These are phyloP conservation scores for Ogataea haglerorum DNA, from an alignment of 805 yeast species.

Conservation along the genomic window DNA sequence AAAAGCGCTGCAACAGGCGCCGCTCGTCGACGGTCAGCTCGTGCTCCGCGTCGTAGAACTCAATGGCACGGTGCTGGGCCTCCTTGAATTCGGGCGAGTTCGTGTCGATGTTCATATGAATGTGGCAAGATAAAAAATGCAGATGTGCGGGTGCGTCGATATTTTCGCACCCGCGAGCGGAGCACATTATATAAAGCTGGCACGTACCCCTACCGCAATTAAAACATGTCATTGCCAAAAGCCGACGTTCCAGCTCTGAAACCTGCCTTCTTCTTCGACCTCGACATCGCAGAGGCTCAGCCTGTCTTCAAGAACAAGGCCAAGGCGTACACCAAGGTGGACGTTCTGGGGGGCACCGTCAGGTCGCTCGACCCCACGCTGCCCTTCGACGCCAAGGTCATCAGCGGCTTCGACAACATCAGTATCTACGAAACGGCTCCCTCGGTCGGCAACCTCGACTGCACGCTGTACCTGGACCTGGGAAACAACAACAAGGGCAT, in stretches of 20 bases:
- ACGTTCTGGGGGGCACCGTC: conserved; percentile 34
- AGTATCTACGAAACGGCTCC: conserved; percentile 32
- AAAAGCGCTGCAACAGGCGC: conserved; percentile 38
- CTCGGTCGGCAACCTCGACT: conserved; percentile 38
- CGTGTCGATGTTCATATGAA: conserved; percentile 7
- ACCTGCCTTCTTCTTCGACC: conserved; percentile 38
- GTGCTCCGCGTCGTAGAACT: conserved; percentile 49
- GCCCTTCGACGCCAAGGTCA: conserved; percentile 39
- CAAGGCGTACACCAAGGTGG: conserved; percentile 30
- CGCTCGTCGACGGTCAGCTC: conserved; percentile 41
- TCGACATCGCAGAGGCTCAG: conserved; percentile 34
- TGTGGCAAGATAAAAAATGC: not conserved
- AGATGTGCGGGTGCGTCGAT: not conserved
- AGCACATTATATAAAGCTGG: not conserved
- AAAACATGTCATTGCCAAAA: conserved; percentile 13
- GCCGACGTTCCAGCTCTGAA: conserved; percentile 27
- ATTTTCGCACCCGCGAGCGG: not conserved
- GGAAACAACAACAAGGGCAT: conserved; percentile 36
- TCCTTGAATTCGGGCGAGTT: conserved; percentile 24
- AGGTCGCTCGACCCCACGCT: conserved; percentile 35
- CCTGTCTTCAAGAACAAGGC: conserved; percentile 27
- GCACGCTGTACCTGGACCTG: conserved; percentile 41
- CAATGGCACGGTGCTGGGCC: conserved; percentile 41
- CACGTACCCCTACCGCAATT: not conserved
- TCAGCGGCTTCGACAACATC: conserved; percentile 48